Percentiles rank a stretch among this genome's conserved stretches.
phyloP scores from a whole-genome alignment of 1,284 basidiomycete genomes.

The Heliocybe sulcata region DNA sequence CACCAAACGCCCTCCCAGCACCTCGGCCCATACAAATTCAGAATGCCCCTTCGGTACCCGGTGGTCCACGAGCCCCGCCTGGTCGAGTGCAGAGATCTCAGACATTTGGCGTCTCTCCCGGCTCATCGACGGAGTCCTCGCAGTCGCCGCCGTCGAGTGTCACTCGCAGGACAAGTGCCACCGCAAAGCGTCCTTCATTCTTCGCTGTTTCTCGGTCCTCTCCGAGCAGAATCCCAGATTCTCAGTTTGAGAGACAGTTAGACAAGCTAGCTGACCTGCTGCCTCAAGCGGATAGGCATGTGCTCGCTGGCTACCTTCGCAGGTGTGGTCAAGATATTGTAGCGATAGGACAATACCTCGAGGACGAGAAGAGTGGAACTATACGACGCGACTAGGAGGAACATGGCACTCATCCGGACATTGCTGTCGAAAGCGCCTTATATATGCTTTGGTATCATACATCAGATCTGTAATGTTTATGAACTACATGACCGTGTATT shows the following conservation, averaged over 20 bases:
- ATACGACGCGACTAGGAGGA: slow-evolving; percentile 30
- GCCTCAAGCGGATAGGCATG: slow-evolving; percentile 65
- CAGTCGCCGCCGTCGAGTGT: slow-evolving; percentile 6
- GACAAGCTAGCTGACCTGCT: slow-evolving; percentile 68
- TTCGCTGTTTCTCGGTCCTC: neutral
- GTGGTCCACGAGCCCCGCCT: slow-evolving; percentile 71
- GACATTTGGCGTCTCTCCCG: slow-evolving; percentile 45
- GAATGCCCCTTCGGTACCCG: slow-evolving; percentile 49
- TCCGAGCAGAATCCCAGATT: slow-evolving; percentile 17
- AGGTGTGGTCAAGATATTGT: slow-evolving; percentile 73
- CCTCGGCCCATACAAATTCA: slow-evolving; percentile 28
- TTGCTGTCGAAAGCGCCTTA: slow-evolving; percentile 1
- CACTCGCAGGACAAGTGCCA: slow-evolving; percentile 9
- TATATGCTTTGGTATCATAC: slow-evolving; percentile 3
- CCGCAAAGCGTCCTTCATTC: neutral
- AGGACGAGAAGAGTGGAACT: slow-evolving; percentile 77
- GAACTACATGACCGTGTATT: neutral
- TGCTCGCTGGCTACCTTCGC: slow-evolving; percentile 68
- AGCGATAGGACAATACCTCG: slow-evolving; percentile 82
- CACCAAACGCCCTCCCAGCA: slow-evolving; percentile 26
- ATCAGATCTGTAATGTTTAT: slow-evolving; percentile 6
- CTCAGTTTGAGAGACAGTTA: slow-evolving; percentile 57
- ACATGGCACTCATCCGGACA: slow-evolving; percentile 2
- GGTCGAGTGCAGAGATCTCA: slow-evolving; percentile 55
- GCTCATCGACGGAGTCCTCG: slow-evolving; percentile 19